phyloP scores from a whole-genome alignment of 139 green algal genomes.

The Astrephomene gubernaculifera region DNA sequence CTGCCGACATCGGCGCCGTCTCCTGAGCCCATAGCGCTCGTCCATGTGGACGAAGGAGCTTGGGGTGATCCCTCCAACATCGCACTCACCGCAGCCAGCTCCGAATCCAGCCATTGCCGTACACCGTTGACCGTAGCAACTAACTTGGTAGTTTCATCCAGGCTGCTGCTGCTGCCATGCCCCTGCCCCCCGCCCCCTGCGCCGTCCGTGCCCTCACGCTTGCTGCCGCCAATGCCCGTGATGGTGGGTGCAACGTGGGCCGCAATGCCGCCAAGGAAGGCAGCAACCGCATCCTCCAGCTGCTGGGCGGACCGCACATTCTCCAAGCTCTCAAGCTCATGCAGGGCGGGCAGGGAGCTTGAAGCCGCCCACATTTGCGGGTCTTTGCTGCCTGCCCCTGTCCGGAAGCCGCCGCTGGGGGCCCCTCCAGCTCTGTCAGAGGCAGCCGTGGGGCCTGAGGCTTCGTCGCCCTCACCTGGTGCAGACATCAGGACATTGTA shows the following conservation, averaged over 20 bases:
- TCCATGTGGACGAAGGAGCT: too few relatives aligned
- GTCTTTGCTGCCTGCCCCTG: too few relatives aligned
- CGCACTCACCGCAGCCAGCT: not conserved
- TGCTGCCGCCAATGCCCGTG: not conserved
- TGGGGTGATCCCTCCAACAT: not conserved
- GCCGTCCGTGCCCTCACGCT: not conserved
- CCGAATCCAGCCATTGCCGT: not conserved
- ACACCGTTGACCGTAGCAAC: not conserved
- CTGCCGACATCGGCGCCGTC: too few relatives aligned
- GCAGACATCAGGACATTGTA: too few relatives aligned
- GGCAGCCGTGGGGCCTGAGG: too few relatives aligned
- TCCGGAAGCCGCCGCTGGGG: too few relatives aligned
- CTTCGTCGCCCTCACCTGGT: too few relatives aligned
- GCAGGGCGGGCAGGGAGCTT: not conserved
- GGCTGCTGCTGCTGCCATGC: not conserved
- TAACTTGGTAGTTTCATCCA: too few relatives aligned
- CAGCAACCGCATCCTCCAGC: constrained; percentile 30
- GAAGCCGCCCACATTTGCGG: too few relatives aligned
- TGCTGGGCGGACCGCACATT: constrained; percentile 32
- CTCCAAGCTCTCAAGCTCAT: not conserved
- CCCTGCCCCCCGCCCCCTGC: not conserved
- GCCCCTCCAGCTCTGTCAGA: too few relatives aligned
- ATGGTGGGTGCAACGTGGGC: not conserved
- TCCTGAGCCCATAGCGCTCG: too few relatives aligned
- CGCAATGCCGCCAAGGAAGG: not conserved